Evolutionary conservation across 352 stramenopile genomes (phyloP).

Genomic region (Globisporangium irregulare): DNA sequence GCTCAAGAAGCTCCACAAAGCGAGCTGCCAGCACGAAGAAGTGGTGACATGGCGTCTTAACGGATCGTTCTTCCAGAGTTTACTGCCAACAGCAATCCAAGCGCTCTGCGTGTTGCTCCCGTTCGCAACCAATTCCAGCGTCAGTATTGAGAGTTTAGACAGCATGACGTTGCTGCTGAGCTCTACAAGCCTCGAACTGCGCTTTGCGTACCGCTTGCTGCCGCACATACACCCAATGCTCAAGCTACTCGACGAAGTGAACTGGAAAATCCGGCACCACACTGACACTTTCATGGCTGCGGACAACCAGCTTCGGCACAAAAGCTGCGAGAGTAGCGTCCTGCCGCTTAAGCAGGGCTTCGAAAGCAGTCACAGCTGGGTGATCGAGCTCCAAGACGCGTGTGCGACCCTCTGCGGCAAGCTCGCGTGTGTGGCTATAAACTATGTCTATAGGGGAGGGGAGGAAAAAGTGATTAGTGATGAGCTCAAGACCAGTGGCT

Average conservation of each 20-base stretch:
- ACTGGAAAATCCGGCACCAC: slow-evolving; percentile 42
- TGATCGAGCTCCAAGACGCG: slow-evolving; percentile 42
- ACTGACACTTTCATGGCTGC: not conserved
- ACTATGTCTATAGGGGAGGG: not conserved
- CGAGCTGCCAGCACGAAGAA: slow-evolving; percentile 53
- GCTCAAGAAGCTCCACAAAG: slow-evolving; percentile 48
- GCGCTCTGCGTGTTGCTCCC: slow-evolving; percentile 32
- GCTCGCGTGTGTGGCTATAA: slow-evolving; percentile 18
- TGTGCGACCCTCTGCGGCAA: slow-evolving; percentile 50
- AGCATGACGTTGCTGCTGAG: too few relatives aligned
- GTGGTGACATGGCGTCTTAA: slow-evolving; percentile 46
- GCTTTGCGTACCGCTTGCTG: slow-evolving; percentile 33
- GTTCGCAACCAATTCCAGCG: not conserved
- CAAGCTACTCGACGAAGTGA: slow-evolving; percentile 61
- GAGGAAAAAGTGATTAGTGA: not conserved
- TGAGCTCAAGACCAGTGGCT: not conserved
- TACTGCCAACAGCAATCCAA: slow-evolving; percentile 50
- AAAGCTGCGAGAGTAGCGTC: not conserved
- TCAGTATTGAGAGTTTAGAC: too few relatives aligned
- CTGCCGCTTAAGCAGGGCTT: too few relatives aligned
- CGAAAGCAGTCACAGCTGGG: slow-evolving; percentile 26
- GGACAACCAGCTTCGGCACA: slow-evolving; percentile 32
- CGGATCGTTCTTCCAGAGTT: slow-evolving; percentile 41
- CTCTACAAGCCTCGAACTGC: slow-evolving; percentile 9
- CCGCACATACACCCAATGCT: slow-evolving; percentile 42